Conservation (phyloP, 2,329 filamentous ascomycete species). For the Zymoseptoria ardabiliae region DNA sequence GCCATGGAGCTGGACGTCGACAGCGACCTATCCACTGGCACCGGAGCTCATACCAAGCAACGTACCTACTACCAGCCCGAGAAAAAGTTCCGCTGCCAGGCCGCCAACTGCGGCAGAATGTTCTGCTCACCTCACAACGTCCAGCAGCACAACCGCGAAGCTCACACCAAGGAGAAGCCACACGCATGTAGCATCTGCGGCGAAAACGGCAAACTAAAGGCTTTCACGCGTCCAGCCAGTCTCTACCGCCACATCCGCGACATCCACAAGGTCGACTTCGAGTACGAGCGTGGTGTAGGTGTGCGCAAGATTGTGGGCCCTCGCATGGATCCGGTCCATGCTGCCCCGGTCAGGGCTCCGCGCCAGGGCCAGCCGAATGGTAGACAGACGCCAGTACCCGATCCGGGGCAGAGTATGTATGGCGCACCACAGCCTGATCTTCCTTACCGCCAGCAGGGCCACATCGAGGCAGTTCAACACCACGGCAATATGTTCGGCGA, state of each 20-base stretch:
- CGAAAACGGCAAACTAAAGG: neutral
- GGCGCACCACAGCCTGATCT: neutral
- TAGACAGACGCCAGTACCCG: neutral
- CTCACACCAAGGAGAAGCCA: conserved; percentile 13
- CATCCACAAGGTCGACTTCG: neutral
- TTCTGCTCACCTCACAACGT: conserved; percentile 14
- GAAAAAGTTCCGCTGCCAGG: conserved; percentile 11
- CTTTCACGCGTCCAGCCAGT: conserved; percentile 1
- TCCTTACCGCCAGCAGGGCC: neutral
- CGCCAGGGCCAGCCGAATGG: neutral
- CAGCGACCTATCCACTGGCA: neutral
- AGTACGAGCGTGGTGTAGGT: neutral
- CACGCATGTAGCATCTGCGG: conserved; percentile 11
- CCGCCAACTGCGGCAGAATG: conserved; percentile 3
- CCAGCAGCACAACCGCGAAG: conserved; percentile 16
- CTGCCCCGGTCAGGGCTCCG: neutral
- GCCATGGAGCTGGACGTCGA: neutral
- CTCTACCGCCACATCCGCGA: conserved; percentile 5
- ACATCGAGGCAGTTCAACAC: neutral
- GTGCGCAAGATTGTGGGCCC: neutral
- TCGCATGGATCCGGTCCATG: neutral
- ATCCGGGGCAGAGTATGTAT: neutral
- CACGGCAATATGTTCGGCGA: neutral
- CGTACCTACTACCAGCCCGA: neutral
- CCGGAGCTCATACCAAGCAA: neutral